Evolutionary conservation across 2,329 filamentous ascomycete genomes (phyloP).

Genomic region (Stagonosporopsis rhizophila): DNA sequence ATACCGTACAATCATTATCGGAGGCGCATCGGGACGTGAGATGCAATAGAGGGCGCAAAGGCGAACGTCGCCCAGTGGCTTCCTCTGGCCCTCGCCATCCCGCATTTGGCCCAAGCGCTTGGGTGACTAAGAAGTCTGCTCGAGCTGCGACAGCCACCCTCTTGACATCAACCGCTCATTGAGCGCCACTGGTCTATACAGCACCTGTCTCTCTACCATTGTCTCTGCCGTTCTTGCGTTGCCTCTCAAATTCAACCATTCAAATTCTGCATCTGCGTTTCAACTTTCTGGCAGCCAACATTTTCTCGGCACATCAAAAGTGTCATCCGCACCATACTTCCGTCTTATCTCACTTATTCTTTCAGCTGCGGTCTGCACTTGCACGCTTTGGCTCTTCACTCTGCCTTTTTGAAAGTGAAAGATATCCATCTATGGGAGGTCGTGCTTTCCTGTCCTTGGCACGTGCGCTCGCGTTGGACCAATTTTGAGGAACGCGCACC

Average conservation of each 20-base stretch:
- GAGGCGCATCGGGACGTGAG: constrained; percentile 38
- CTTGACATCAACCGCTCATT: neutral
- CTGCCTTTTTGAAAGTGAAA: constrained; percentile 4
- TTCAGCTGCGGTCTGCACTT: neutral
- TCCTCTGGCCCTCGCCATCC: constrained; percentile 15
- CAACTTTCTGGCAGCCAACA: neutral
- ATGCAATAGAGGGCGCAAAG: constrained; percentile 27
- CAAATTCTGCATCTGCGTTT: constrained; percentile 16
- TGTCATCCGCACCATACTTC: constrained; percentile 18
- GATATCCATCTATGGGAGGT: constrained; percentile 9
- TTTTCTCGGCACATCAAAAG: constrained; percentile 10
- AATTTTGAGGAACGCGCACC: constrained; percentile 34
- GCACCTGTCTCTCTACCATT: neutral
- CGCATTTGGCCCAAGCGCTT: constrained; percentile 27
- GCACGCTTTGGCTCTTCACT: neutral
- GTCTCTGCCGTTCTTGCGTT: neutral
- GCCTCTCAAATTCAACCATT: constrained; percentile 2
- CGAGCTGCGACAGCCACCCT: constrained; percentile 6
- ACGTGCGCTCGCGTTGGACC: constrained; percentile 35
- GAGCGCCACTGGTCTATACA: neutral
- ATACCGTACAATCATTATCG: constrained; percentile 52
- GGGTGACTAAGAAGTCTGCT: constrained; percentile 17
- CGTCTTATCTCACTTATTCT: neutral
- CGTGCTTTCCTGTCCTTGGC: constrained; percentile 27
- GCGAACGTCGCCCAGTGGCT: constrained; percentile 23